Evolutionary conservation across 257 asterid species (phyloP).

Genomic region (Pogostemon cablin): DNA sequence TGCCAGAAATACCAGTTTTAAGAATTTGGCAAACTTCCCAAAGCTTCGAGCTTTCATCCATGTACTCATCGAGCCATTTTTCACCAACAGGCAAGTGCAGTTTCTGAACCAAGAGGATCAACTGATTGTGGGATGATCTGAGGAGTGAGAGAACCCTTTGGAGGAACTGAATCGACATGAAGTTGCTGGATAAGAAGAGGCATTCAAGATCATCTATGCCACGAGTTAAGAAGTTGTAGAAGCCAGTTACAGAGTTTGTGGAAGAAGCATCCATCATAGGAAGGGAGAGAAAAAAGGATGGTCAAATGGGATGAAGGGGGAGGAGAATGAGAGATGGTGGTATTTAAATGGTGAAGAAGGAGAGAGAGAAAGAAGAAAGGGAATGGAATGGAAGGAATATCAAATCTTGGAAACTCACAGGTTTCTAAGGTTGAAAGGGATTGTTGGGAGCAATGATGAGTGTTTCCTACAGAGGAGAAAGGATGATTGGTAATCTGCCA

Average conservation of each 20-base stretch:
- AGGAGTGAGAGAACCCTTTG: conserved; percentile 69
- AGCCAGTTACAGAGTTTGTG: conserved; percentile 81
- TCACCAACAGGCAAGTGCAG: conserved; percentile 89
- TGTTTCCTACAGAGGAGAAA: conserved; percentile 92
- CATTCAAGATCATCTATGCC: conserved; percentile 86
- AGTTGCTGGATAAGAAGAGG: conserved; percentile 60
- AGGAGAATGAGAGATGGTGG: conserved; percentile 36
- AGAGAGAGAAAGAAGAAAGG: too few relatives aligned
- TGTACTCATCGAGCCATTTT: conserved; percentile 94
- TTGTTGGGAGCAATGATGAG: conserved; percentile 95
- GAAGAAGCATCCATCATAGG: conserved; percentile 78
- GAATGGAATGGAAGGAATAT: conserved; percentile 38
- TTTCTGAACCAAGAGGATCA: conserved; percentile 73
- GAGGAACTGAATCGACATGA: conserved; percentile 88
- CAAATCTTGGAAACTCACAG: conserved; percentile 61
- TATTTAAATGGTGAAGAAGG: conserved; percentile 44
- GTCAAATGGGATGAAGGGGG: conserved; percentile 7
- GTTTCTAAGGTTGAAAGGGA: conserved; percentile 68
- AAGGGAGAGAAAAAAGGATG: neutral
- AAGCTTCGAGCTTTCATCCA: conserved; percentile 95
- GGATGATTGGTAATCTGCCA: conserved; percentile 82
- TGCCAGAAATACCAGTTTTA: conserved; percentile 69
- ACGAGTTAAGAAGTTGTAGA: conserved; percentile 70
- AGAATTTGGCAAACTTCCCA: conserved; percentile 91
- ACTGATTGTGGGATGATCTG: conserved; percentile 77